Percentiles rank a stretch among this genome's conserved stretches.
phyloP scores from a whole-genome alignment of 2,329 filamentous ascomycete species.

The Geosmithia putterillii region DNA sequence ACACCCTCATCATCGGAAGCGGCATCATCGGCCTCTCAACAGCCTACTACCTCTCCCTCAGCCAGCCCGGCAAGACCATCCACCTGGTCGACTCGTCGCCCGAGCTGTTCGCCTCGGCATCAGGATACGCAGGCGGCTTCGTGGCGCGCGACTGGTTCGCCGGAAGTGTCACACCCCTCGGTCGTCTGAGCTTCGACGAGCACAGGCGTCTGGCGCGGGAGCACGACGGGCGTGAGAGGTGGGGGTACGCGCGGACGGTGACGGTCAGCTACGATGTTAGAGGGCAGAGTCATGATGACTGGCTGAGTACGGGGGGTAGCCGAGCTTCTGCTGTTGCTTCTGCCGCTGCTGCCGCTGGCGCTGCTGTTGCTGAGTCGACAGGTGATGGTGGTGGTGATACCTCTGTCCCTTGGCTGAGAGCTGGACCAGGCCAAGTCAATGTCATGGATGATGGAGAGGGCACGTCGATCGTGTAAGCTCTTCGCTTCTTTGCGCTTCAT shows the following conservation, averaged over 20 bases:
- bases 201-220: slow-evolving; percentile 52
- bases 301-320: slow-evolving; percentile 31
- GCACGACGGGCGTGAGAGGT: slow-evolving; percentile 40
- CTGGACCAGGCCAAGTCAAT: slow-evolving; percentile 42
- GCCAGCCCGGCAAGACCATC: slow-evolving; percentile 26
- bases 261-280: slow-evolving; percentile 36
- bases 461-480: slow-evolving; percentile 51
- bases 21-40: slow-evolving; percentile 60
- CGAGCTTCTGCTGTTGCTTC: slow-evolving; percentile 40
- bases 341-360: slow-evolving; percentile 9
- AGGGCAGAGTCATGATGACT: slow-evolving; percentile 42
- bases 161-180: slow-evolving; percentile 42
- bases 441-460: slow-evolving; percentile 47
- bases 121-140: slow-evolving; percentile 63
- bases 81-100: slow-evolving; percentile 33
- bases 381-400: slow-evolving; percentile 16
- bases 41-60: slow-evolving; percentile 56
- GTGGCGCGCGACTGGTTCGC: slow-evolving; percentile 63
- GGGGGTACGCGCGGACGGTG: slow-evolving; percentile 40
- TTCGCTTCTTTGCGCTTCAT: neutral
- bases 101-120: slow-evolving; percentile 59
- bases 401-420: slow-evolving; percentile 19
- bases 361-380: slow-evolving; percentile 8
- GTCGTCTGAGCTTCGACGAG: slow-evolving; percentile 54
- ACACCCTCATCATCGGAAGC: slow-evolving; percentile 53